Evolutionary conservation across 345 rosid genomes (phyloP), one percentile per base, ranked within the genome.

Genomic region (Hibiscus tridactylites): DNA sequence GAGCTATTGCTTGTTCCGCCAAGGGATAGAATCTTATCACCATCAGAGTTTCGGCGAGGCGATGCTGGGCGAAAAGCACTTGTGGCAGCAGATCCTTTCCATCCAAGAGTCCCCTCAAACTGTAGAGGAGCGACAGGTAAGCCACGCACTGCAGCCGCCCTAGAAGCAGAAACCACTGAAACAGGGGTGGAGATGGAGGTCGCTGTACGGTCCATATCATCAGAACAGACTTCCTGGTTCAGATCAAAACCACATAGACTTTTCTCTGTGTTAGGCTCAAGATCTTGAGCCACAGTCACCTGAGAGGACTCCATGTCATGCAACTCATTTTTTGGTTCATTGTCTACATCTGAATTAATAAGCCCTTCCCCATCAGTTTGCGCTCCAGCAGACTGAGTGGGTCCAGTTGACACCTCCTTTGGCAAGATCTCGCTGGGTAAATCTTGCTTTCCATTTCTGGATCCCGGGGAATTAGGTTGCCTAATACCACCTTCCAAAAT

Each of bases 161-260:
- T 79, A 65, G 96, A 90, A 71, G 87, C 91, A 68, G 85, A 81
- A 71, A 86, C 90, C 44, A 84, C 79, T 59, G 94, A 80, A 61
- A 84, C 49, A 8, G 83, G 82, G n/a, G 85, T 65, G 9, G 90
- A 79, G 59, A 81, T 73, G 63, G 83, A 74, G 68, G 82, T 78
- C 65, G 73, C 77, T 31, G 83, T 68, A 65, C 19, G 72, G 73
- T 91, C 99, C 80, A 81, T 72, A 74, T 92, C 98, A 82, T 92
- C 97, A 47, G 88, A 83, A 71, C 80, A 82, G 60, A 86, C 81
- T 81, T 95, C 96, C 78, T 86, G 89, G 79, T 95, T 95, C 83
- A 95, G 85, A 83, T 92, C 98, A 66, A 95, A 90, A 39, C 53
- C 83, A 65, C 93, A 88, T 3, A 80, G 74, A 58, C 88, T 83